phyloP scores from a whole-genome alignment of 805 yeast species.

The Monosporozyma solicola region DNA sequence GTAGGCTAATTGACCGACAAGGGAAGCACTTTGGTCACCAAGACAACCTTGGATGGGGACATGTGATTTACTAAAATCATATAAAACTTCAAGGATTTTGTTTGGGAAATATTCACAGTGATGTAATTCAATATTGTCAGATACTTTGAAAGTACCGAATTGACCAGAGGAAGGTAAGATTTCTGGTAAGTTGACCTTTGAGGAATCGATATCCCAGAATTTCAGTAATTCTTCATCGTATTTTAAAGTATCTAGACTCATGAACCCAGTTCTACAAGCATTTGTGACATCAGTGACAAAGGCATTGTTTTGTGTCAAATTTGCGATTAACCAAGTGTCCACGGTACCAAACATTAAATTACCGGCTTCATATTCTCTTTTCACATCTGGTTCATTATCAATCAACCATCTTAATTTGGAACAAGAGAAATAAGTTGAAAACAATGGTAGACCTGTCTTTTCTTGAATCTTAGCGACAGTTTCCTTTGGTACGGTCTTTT shows the following conservation, averaged over 20 bases:
- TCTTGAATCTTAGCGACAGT: constrained; percentile 49
- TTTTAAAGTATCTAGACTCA: constrained; percentile 66
- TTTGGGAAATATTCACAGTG: constrained; percentile 13
- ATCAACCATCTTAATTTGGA: constrained; percentile 84
- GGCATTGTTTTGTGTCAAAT: constrained; percentile 59
- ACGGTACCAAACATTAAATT: constrained; percentile 88
- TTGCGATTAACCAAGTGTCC: constrained; percentile 88
- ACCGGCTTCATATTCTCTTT: constrained; percentile 61
- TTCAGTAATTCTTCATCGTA: constrained; percentile 69
- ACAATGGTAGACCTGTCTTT: constrained; percentile 73
- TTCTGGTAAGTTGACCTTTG: constrained; percentile 58
- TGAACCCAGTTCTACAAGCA: constrained; percentile 84
- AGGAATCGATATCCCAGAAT: constrained; percentile 71
- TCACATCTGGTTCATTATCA: constrained; percentile 62
- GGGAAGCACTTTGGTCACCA: constrained; percentile 90
- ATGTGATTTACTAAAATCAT: constrained; percentile 40
- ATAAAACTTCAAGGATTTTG: constrained; percentile 43
- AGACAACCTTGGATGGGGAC: constrained; percentile 82
- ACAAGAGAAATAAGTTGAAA: constrained; percentile 83
- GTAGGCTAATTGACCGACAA: constrained; percentile 87
- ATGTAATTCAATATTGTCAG: background rate
- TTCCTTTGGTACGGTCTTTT: constrained; percentile 43
- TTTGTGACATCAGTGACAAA: constrained; percentile 84
- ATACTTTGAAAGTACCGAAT: constrained; percentile 53
- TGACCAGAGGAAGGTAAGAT: constrained; percentile 70